Evolutionary conservation across 352 stramenopile genomes (phyloP), one percentile per base, ranked within the genome.

Genomic region (Phytophthora crassamura): DNA sequence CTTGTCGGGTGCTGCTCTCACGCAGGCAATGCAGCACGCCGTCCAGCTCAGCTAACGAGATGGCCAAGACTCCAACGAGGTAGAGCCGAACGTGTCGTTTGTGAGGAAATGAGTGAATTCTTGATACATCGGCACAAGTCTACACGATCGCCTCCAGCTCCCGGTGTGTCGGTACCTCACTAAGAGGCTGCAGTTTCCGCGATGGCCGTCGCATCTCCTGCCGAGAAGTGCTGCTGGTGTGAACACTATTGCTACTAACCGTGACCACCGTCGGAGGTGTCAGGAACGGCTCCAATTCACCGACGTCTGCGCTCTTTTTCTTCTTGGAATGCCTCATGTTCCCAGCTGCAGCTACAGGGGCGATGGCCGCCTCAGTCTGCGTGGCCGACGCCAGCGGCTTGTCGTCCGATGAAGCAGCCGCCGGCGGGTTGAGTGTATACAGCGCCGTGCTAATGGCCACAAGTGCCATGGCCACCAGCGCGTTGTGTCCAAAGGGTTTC

Each of bases 341-440:
- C 5, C 16, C 25, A 14, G n/a, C 20, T 5, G 15, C n/a, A 16
- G 74, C 9, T 3, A 36, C 28, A 22, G 59, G 39, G 25, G 36
- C 43, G 32, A 55, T 35, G 8, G 43, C 42, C 54, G 28, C 53
- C 43, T 64, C 33, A 20, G 16, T 20, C 32, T 55, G 39, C n/a
- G 57, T 42, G 3, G 59, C 18, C 5, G 52, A 49, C 28, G 54
- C 47, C 12, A 59, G 46, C 2, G 59, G 25, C 48, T 82, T 79
- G n/a, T 46, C 40, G 16, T 77, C 35, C 43, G 30, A 6, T 35
- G 47, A 32, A 11, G 52, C 48, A 35, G 59, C 57, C 61, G 53
- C 64, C 18, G 82, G 78, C 12, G 86, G 79, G 42, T 93, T 91
- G 38, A 85, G 76, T 32, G 83, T 88, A 71, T 94, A 94, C 55